Evolutionary conservation across 2,329 filamentous ascomycete genomes (phyloP), one percentile per base, ranked within the genome.

Genomic region (Phaeosphaeria sp.): DNA sequence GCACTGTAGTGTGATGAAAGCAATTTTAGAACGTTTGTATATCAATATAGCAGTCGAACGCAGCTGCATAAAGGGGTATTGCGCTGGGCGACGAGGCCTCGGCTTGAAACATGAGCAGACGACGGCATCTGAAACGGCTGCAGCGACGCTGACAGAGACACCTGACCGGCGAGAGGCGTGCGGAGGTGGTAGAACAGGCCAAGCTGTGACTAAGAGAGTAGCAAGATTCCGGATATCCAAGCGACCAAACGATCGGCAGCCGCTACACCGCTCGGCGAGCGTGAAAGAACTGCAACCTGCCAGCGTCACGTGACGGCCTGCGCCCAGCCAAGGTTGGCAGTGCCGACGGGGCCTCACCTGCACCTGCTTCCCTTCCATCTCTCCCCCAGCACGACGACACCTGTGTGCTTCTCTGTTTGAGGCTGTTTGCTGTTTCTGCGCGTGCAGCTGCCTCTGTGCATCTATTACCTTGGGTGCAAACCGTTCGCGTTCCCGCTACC

Each of bases 381-480:
- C 58, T 59, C 52, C 63, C 56, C 58, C 66, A 56, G 65, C 66
- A 69, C 59, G 58, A 60, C 65, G 51, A 52, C 55, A 49, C 51
- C 59, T 56, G 67, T 62, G 73, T 71, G 74, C 63, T 59, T 65
- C 65, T 21, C 56, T 61, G 33, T 13, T n/a, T 17, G 63, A 61
- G 68, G 61, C 70, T 57, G 21, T 63, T 65, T 71, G 68, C 70
- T 71, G 64, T 67, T 57, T 54, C 57, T 27, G 67, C 59, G 61
- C 63, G 68, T 74, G 70, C 73, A 74, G 68, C 67, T 63, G 63
- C 68, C 64, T 68, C 49, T 59, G 55, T 60, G 59, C 60, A 59
- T 55, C 56, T 50, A 20, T 50, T 59, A 46, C 50, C 55, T 51
- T 50, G 45, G 51, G 51, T 67, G 63, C 63, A 65, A 62, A 57